Evolutionary conservation across 768 basidiomycete species (phyloP).

Genomic region (Fistulinella prunicolor): DNA sequence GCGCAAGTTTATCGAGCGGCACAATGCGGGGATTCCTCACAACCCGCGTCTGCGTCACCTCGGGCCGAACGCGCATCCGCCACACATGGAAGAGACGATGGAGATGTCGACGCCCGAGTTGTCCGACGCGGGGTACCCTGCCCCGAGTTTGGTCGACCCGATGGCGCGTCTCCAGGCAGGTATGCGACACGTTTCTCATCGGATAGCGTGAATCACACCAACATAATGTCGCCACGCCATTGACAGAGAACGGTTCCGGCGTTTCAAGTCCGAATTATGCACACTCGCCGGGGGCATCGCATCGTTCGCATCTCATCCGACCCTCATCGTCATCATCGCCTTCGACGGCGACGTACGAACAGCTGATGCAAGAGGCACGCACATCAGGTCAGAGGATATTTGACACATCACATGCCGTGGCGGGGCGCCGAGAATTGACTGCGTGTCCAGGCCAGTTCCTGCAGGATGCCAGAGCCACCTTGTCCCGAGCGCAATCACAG

Average conservation of each 20-base stretch:
- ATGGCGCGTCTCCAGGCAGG: conserved; percentile 36
- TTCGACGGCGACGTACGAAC: conserved; percentile 47
- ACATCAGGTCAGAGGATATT: conserved; percentile 50
- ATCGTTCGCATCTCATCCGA: conserved; percentile 37
- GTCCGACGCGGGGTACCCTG: conserved; percentile 33
- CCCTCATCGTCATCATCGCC: conserved; percentile 52
- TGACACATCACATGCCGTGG: conserved; percentile 5
- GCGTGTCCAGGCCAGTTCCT: conserved; percentile 52
- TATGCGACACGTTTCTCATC: conserved; percentile 9
- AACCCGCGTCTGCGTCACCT: conserved; percentile 73
- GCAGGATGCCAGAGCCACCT: conserved; percentile 55
- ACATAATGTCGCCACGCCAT: neutral
- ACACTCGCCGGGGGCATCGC: conserved; percentile 31
- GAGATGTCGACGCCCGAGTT: conserved; percentile 34
- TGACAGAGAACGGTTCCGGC: conserved; percentile 25
- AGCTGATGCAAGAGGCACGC: conserved; percentile 55
- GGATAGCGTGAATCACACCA: conserved; percentile 1
- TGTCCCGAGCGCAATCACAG: conserved; percentile 66
- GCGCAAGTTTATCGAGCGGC: conserved; percentile 79
- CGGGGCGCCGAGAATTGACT: conserved; percentile 6
- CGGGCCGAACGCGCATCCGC: conserved; percentile 29
- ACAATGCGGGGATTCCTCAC: conserved; percentile 70
- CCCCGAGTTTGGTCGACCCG: conserved; percentile 31
- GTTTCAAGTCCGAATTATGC: conserved; percentile 33
- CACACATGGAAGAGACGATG: conserved; percentile 35